Evolutionary conservation across 345 rosid genomes (phyloP).

Genomic region (Sisymbrium irio): DNA sequence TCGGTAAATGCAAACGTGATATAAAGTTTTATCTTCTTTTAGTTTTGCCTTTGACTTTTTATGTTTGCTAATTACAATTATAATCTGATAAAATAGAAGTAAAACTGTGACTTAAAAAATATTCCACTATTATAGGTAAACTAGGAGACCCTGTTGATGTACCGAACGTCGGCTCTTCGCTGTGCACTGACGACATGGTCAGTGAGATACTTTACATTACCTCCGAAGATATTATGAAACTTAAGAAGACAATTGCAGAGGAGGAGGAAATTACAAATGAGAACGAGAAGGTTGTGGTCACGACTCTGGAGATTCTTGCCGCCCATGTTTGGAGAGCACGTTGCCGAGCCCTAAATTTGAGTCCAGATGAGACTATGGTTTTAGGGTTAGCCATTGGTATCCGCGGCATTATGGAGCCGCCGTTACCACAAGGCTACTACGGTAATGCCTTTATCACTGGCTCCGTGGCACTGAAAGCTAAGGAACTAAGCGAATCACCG

Average conservation of each 20-base stretch:
- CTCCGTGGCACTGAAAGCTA: conserved; percentile 18
- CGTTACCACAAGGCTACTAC: conserved; percentile 43
- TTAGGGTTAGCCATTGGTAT: conserved; percentile 27
- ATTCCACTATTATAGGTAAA: not conserved
- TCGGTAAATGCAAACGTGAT: too few relatives aligned
- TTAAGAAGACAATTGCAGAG: conserved; percentile 30
- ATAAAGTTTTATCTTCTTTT: too few relatives aligned
- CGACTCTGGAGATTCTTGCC: conserved; percentile 42
- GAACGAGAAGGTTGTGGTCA: conserved; percentile 1
- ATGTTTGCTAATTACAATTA: not conserved
- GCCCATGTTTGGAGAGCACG: conserved; percentile 49
- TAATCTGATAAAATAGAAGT: conserved; percentile 18
- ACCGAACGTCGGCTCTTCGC: not conserved
- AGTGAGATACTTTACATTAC: conserved; percentile 34
- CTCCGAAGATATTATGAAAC: conserved; percentile 22
- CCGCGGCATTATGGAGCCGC: conserved; percentile 32
- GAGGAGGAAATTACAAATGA: not conserved
- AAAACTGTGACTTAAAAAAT: not conserved
- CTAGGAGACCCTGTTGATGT: not conserved
- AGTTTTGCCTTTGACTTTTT: too few relatives aligned
- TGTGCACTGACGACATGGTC: conserved; percentile 16
- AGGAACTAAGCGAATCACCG: conserved; percentile 31
- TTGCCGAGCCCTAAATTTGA: conserved; percentile 36
- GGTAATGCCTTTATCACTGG: conserved; percentile 40
- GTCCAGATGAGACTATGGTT: conserved; percentile 24